Base-by-base conservation (phyloP, 1,284 basidiomycete species). In the Ustilago shanxiensis region DNA sequence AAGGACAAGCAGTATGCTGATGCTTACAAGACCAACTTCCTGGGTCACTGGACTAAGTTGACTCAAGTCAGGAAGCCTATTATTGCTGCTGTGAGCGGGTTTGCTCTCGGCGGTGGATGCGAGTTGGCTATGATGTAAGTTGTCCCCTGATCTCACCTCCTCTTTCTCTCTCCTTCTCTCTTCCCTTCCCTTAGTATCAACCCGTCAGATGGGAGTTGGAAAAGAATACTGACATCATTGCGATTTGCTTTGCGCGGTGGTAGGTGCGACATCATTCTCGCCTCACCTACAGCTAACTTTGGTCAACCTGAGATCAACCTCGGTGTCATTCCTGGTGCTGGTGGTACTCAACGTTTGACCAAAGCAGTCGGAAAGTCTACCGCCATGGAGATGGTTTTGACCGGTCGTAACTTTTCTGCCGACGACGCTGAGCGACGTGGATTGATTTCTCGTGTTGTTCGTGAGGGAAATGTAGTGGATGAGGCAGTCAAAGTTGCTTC, bases 231-330 rank as follows among this genome's bases (percentile, higher is more conserved):
- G n/a, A n/a, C n/a, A n/a, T n/a, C n/a, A n/a, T n/a, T n/a, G 5
- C 31, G 31, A 33, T 11, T 33, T 33, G 31, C 11, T 33, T 33
- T 33, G 31, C 6, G 5, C 31, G 5, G 5, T 33, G 5, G 31
- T 18, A 88, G 86, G 87, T 88, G 94, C 87, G 97, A 99, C 88
- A 95, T 99, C 87, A 92, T 98, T 84, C 91, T 98, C 70, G 95
- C 93, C n/a, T 93, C 95, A 7, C 93, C 94, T 6, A 94, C 91
- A 22, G 96, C 97, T 37, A 91, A 91, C 79, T 98, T 99, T 82
- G 95, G 95, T 39, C 97, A 98, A 86, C 96, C 97, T 35, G 97
- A 99, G 86, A 96, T 99, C 88, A 96, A 95, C 86, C 90, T 99
- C 54, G 96, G 97, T 72, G 93, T 96, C 74, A 98, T 98, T 84